phyloP scores from a whole-genome alignment of 2,329 filamentous ascomycete genomes.

The Corynespora cassiicola region DNA sequence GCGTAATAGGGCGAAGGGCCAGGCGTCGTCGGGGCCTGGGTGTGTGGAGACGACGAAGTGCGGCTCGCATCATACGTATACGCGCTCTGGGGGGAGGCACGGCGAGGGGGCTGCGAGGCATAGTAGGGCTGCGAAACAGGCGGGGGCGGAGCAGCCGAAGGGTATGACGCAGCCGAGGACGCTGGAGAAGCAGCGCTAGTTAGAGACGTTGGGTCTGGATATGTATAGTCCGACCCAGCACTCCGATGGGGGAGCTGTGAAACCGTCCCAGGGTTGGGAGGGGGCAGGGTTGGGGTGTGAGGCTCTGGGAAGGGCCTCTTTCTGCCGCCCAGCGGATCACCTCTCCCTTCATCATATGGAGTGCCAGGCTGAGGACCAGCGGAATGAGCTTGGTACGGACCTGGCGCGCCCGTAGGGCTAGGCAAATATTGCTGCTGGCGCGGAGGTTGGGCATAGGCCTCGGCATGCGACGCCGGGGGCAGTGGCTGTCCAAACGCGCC shows the following conservation, averaged over 20 bases:
- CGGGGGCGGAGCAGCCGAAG: conserved; percentile 42
- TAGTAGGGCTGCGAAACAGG: conserved; percentile 49
- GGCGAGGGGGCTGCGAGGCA: conserved; percentile 44
- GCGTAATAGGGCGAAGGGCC: conserved; percentile 38
- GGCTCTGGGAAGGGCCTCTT: conserved; percentile 58
- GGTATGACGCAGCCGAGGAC: conserved; percentile 48
- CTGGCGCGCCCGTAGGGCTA: conserved; percentile 51
- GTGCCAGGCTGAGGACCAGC: conserved; percentile 37
- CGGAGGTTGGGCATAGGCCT: conserved; percentile 44
- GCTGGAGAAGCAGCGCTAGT: conserved; percentile 54
- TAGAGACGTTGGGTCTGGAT: conserved; percentile 52
- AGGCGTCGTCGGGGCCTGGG: conserved; percentile 46
- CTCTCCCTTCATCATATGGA: conserved; percentile 45
- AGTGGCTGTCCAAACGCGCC: conserved; percentile 60
- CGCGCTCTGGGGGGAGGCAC: conserved; percentile 49
- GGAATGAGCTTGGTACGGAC: conserved; percentile 48
- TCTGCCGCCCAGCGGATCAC: conserved; percentile 48
- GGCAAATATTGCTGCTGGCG: conserved; percentile 50
- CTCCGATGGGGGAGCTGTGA: conserved; percentile 47
- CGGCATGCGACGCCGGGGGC: conserved; percentile 44
- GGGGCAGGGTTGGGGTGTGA: conserved; percentile 58
- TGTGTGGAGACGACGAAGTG: conserved; percentile 51
- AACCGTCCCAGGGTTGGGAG: conserved; percentile 53
- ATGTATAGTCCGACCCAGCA: conserved; percentile 46
- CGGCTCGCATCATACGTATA: conserved; percentile 51